These are phyloP conservation scores for Magnolia sinica DNA, from an alignment of 164 flowering plant genomes.

Conservation along the genomic window DNA sequence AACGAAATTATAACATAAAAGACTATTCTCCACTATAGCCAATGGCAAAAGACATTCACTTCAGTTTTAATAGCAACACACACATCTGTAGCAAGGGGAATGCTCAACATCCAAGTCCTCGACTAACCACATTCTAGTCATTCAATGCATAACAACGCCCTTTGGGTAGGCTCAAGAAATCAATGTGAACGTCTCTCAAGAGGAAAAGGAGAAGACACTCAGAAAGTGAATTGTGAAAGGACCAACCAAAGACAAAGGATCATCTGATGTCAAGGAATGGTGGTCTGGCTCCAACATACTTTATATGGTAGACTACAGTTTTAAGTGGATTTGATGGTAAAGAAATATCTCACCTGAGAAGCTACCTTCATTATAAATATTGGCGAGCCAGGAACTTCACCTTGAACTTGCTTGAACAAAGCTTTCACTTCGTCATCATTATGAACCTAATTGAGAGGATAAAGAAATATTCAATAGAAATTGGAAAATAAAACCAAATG, in stretches of 20 bases:
- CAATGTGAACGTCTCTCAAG: not conserved
- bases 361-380: slow-evolving; percentile 99
- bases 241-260: not conserved
- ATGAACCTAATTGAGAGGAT: slow-evolving; percentile 59
- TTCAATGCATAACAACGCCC: not conserved
- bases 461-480: not conserved
- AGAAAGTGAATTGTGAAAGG: not conserved
- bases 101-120: not conserved
- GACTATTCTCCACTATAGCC: not conserved
- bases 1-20: too few species aligned
- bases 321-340: not conserved
- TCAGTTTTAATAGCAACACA: not conserved
- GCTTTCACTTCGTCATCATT: slow-evolving; percentile 98
- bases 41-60: not conserved
- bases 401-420: slow-evolving; percentile 98
- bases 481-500: not conserved
- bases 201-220: not conserved
- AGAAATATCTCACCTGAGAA: slow-evolving; percentile 70
- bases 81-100: not conserved
- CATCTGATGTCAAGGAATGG: not conserved
- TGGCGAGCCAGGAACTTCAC: slow-evolving; percentile 99
- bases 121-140: not conserved
- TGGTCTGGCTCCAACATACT: not conserved
- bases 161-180: not conserved
- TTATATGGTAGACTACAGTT: not conserved